A percentile compares a stretch with the other conserved stretches of the same genome.
These are phyloP conservation scores for Ganoderma resinaceum DNA, from an alignment of 1,284 basidiomycete genomes.

Conservation along the genomic window DNA sequence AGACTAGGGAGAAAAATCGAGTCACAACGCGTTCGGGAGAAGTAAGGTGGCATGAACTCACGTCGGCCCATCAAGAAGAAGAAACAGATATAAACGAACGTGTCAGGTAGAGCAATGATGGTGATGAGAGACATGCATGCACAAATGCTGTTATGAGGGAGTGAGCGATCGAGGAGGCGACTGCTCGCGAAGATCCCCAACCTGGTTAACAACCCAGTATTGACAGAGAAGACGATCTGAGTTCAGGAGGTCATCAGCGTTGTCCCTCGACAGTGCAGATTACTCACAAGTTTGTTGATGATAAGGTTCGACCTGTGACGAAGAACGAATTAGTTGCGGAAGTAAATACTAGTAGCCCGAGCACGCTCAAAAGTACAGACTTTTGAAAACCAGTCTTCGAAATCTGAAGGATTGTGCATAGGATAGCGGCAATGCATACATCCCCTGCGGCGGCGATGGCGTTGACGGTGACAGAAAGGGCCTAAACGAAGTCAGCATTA, in stretches of 20 bases:
- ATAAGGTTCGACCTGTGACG: constrained; percentile 53
- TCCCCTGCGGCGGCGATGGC: constrained; percentile 56
- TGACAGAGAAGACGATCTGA: constrained; percentile 46
- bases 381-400: constrained; percentile 60
- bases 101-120: constrained; percentile 20
- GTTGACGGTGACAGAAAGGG: constrained; percentile 61
- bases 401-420: constrained; percentile 55
- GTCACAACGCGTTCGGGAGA: neutral
- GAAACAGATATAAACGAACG: constrained; percentile 24
- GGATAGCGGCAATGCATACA: constrained; percentile 53
- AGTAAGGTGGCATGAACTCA: constrained; percentile 7
- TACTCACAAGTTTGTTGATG: constrained; percentile 57
- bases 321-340: constrained; percentile 32
- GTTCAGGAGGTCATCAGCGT: neutral
- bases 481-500: constrained; percentile 39
- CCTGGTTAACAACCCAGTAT: constrained; percentile 24
- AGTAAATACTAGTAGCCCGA: too few relatives aligned
- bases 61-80: constrained; percentile 24
- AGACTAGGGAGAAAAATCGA: constrained; percentile 6
- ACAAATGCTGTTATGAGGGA: constrained; percentile 12
- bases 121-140: constrained; percentile 26
- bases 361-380: constrained; percentile 37
- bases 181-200: neutral
- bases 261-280: neutral
- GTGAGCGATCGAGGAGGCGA: neutral